These are phyloP conservation scores for Psidium guajava DNA, from an alignment of 345 rosid genomes.

Conservation along the genomic window DNA sequence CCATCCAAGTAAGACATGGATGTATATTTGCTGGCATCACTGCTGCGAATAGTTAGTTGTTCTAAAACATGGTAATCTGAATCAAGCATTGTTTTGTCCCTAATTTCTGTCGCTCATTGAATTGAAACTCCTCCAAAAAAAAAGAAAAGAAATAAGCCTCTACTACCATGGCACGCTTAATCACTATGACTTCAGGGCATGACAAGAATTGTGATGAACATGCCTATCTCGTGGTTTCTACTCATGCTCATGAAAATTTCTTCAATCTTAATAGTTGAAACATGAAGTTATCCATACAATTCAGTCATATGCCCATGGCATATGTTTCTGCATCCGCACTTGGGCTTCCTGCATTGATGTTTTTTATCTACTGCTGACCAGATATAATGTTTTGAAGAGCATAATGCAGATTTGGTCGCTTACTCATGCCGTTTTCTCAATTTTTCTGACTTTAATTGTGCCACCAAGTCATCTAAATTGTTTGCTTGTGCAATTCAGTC, in stretches of 20 bases:
- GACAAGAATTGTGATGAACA: neutral
- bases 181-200: neutral
- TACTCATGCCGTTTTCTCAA: neutral
- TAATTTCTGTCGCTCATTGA: neutral
- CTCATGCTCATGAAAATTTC: neutral
- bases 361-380: neutral
- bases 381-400: neutral
- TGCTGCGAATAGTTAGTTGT: neutral
- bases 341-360: neutral
- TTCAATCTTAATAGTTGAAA: neutral
- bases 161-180: neutral
- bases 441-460: neutral
- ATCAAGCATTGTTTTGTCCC: neutral
- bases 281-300: neutral
- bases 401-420: neutral
- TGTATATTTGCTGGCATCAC: neutral
- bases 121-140: neutral
- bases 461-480: neutral
- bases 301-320: neutral
- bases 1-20: constrained; percentile 64
- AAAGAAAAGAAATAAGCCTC: neutral
- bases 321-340: neutral
- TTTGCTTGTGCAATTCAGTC: neutral
- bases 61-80: neutral
- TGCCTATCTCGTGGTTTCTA: neutral